These are phyloP conservation scores for Rosa lucieae DNA, from an alignment of 306 rosid species.

Conservation along the genomic window DNA sequence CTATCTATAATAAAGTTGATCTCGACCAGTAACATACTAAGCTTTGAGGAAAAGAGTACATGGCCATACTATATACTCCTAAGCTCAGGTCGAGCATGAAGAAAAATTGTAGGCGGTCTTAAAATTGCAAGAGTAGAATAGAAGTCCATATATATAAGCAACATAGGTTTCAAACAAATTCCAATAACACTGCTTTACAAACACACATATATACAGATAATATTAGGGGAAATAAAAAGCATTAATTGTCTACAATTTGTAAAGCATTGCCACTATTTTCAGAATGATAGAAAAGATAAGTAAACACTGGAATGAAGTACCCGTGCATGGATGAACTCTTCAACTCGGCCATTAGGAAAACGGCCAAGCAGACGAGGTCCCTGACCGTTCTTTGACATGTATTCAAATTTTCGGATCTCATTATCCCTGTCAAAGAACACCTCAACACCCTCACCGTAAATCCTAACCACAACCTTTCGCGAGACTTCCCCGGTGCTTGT, in stretches of 20 bases:
- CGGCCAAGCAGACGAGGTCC: slow-evolving; percentile 81
- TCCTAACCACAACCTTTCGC: slow-evolving; percentile 72
- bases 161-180: too few relatives aligned
- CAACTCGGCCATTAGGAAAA: slow-evolving; percentile 76
- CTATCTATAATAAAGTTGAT: neutral
- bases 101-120: too few relatives aligned
- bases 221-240: neutral
- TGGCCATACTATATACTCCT: too few relatives aligned
- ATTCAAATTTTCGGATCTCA: slow-evolving; percentile 71
- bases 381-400: slow-evolving; percentile 74
- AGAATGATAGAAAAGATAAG: slow-evolving; percentile 2
- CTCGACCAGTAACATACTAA: too few relatives aligned
- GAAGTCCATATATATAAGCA: too few relatives aligned
- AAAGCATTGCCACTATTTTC: neutral
- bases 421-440: slow-evolving; percentile 64
- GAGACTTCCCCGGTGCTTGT: too few relatives aligned
- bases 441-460: slow-evolving; percentile 81
- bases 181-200: too few relatives aligned
- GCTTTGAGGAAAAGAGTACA: too few relatives aligned
- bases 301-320: slow-evolving; percentile 32
- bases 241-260: neutral
- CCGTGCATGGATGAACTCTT: slow-evolving; percentile 87
- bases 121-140: too few relatives aligned
- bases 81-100: too few relatives aligned
- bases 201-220: too few relatives aligned